phyloP scores from a whole-genome alignment of 768 basidiomycete genomes.

The Wakefieldia striispora region DNA sequence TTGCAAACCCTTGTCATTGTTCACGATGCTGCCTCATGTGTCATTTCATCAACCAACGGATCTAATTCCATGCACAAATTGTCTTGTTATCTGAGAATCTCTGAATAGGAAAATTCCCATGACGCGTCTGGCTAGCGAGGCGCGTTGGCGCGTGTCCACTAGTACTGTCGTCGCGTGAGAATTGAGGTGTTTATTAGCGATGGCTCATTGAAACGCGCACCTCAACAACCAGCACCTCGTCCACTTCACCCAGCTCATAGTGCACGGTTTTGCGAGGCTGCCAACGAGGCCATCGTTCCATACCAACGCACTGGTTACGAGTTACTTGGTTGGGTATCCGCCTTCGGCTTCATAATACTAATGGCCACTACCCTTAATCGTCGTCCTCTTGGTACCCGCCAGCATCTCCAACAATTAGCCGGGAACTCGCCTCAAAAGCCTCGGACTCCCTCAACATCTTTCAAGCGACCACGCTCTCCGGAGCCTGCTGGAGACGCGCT shows the following conservation, averaged over 20 bases:
- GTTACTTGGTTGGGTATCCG: slow-evolving; percentile 5
- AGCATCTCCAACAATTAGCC: slow-evolving; percentile 35
- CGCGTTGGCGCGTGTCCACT: slow-evolving; percentile 18
- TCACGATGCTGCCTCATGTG: slow-evolving; percentile 8
- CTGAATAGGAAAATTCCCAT: not conserved
- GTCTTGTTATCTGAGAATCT: not conserved
- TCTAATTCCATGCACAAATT: not conserved
- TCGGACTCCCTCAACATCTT: slow-evolving; percentile 31
- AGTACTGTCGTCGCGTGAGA: slow-evolving; percentile 27
- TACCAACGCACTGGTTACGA: not conserved
- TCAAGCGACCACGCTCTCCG: slow-evolving; percentile 52
- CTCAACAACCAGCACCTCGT: slow-evolving; percentile 6
- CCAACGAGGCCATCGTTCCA: not conserved
- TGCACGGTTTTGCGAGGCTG: not conserved
- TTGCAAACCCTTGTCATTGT: not conserved
- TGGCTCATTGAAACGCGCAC: slow-evolving; percentile 1
- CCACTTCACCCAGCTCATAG: not conserved
- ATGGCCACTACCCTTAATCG: slow-evolving; percentile 49
- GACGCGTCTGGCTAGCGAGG: slow-evolving; percentile 17
- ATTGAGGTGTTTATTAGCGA: slow-evolving; percentile 12
- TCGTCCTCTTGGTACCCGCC: slow-evolving; percentile 46
- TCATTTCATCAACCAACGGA: not conserved
- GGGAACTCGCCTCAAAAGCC: slow-evolving; percentile 36
- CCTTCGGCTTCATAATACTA: not conserved
- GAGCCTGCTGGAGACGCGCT: slow-evolving; percentile 38